Evolutionary conservation across 1,284 basidiomycete genomes (phyloP).

Genomic region (Tilletiopsis washingtonensis): DNA sequence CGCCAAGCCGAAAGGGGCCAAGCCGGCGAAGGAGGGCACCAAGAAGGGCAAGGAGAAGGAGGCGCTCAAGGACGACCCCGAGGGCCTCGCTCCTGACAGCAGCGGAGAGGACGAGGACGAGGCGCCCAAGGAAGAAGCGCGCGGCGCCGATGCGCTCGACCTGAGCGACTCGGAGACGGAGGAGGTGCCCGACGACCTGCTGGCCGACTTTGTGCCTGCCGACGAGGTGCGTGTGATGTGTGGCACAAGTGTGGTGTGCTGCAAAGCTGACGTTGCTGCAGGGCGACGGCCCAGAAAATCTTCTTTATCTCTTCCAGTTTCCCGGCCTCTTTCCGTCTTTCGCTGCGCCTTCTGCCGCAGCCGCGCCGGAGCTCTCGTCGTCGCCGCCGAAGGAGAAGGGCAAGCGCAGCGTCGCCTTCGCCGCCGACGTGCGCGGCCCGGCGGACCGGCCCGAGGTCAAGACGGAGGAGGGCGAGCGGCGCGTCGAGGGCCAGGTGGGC

Average conservation of each 20-base stretch:
- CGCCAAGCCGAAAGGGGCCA: constrained; percentile 17
- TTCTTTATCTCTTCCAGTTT: constrained; percentile 86
- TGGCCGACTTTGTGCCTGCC: constrained; percentile 61
- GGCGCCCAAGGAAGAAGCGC: constrained; percentile 48
- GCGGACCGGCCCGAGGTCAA: too few relatives aligned
- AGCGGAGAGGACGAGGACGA: constrained; percentile 36
- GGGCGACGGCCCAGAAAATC: constrained; percentile 50
- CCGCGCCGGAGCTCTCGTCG: background rate
- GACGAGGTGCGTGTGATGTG: too few relatives aligned
- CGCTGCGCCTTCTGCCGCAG: background rate
- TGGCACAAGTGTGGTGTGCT: too few relatives aligned
- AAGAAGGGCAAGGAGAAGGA: constrained; percentile 48
- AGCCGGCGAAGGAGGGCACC: constrained; percentile 22
- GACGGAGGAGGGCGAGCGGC: background rate
- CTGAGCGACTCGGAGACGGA: constrained; percentile 77
- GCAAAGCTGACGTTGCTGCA: constrained; percentile 1
- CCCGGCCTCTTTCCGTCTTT: constrained; percentile 80
- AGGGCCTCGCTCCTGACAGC: too few relatives aligned
- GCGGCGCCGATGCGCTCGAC: constrained; percentile 66
- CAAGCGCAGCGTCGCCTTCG: too few relatives aligned
- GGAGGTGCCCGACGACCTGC: constrained; percentile 73
- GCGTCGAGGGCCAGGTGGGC: constrained; percentile 33
- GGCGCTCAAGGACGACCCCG: background rate
- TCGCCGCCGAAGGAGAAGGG: too few relatives aligned
- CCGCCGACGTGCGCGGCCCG: too few relatives aligned